phyloP scores from a whole-genome alignment of 2,329 filamentous ascomycete species.

The Emergomyces orientalis region DNA sequence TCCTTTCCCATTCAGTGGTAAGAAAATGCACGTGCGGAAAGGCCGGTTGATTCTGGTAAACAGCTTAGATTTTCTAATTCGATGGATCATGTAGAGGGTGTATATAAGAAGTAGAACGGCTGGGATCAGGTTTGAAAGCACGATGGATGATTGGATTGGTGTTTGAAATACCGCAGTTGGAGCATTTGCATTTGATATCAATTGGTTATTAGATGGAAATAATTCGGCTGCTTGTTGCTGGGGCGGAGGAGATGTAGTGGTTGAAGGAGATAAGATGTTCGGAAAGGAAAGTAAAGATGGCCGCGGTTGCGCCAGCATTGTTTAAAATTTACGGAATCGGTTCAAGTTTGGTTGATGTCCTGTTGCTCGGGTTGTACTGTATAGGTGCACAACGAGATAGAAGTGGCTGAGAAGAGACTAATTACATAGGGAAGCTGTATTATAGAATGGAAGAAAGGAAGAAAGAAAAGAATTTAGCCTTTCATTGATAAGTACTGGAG shows the following conservation, averaged over 20 bases:
- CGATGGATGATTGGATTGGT: constrained; percentile 3
- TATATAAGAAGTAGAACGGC: constrained; percentile 12
- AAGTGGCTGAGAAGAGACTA: neutral
- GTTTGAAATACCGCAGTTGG: neutral
- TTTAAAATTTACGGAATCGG: neutral
- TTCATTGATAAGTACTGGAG: neutral
- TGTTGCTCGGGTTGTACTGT: neutral
- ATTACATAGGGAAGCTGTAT: neutral
- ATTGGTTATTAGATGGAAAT: neutral
- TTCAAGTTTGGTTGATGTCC: neutral
- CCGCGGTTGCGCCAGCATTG: neutral
- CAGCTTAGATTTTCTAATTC: neutral
- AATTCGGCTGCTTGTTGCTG: neutral
- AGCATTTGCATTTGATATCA: neutral
- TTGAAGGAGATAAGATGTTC: neutral
- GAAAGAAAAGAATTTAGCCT: neutral
- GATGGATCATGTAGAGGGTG: constrained; percentile 13
- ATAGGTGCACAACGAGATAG: neutral
- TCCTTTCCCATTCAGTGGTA: constrained; percentile 5
- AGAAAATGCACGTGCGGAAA: neutral
- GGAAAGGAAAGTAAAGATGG: neutral
- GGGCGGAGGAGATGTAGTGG: too few relatives aligned
- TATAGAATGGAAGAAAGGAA: neutral
- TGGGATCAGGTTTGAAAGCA: constrained; percentile 13
- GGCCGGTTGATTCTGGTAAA: neutral